Evolutionary conservation across 2,329 filamentous ascomycete genomes (phyloP).

Genomic region (Dactylellina sp.): DNA sequence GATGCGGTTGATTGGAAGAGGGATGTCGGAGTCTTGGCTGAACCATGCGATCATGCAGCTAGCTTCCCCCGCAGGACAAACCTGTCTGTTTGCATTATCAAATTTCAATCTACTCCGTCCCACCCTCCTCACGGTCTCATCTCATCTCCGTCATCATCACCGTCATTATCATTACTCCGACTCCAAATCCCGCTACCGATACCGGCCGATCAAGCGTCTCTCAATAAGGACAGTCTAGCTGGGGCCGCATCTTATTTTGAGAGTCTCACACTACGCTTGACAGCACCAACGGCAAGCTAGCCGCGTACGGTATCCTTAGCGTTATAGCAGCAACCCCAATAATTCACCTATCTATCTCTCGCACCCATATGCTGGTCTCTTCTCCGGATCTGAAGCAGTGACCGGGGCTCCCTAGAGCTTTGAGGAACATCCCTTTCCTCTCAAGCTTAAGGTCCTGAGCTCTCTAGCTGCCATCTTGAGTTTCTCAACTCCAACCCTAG

Average conservation of each 20-base stretch:
- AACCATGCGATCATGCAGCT: conserved; percentile 16
- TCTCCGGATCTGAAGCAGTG: conserved; percentile 37
- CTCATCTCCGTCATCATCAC: conserved; percentile 6
- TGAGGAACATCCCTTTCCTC: conserved; percentile 24
- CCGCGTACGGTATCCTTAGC: neutral
- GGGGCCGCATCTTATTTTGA: conserved; percentile 12
- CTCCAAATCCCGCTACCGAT: neutral
- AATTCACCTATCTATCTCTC: neutral
- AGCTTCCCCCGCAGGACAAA: conserved; percentile 17
- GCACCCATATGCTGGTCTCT: conserved; percentile 29
- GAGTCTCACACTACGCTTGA: neutral
- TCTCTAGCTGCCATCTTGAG: conserved; percentile 19
- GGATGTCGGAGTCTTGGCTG: neutral
- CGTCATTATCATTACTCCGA: neutral
- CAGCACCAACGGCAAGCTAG: neutral
- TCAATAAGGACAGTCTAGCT: conserved; percentile 4
- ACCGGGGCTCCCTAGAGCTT: conserved; percentile 43
- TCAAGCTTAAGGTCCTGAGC: conserved; percentile 33
- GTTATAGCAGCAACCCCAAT: neutral
- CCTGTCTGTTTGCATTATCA: neutral
- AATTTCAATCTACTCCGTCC: neutral
- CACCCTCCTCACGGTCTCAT: neutral
- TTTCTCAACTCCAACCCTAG: conserved; percentile 11
- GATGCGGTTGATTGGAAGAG: neutral
- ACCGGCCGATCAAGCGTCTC: neutral